Percentiles rank a stretch among this genome's conserved stretches.
Conservation (phyloP, 2,329 filamentous ascomycete species). For the Fusarium oligoseptatum region DNA sequence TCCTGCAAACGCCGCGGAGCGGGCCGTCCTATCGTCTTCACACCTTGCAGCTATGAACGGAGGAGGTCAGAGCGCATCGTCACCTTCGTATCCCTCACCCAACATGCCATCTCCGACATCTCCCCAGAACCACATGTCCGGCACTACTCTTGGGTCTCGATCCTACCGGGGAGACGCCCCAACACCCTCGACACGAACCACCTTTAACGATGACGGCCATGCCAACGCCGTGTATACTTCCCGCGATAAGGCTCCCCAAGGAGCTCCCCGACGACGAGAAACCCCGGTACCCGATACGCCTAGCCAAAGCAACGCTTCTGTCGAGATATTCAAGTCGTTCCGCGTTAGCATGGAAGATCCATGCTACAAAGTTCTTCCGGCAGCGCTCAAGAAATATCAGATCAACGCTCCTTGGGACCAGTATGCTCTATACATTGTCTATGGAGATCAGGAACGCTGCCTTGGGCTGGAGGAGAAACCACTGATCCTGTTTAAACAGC, state of each 20-base stretch:
- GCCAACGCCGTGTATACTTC: conserved; percentile 43
- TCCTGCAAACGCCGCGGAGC: conserved; percentile 75
- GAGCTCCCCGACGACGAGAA: conserved; percentile 69
- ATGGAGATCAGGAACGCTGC: conserved; percentile 97
- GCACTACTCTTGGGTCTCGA: conserved; percentile 71
- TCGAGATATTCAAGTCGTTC: conserved; percentile 99
- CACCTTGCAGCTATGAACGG: conserved; percentile 80
- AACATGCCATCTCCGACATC: conserved; percentile 79
- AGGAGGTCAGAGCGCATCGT: conserved; percentile 66
- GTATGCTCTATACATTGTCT: conserved; percentile 97
- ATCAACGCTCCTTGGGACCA: conserved; percentile 98
- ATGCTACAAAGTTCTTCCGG: conserved; percentile 95
- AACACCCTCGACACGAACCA: conserved; percentile 67
- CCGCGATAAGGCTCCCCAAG: conserved; percentile 48
- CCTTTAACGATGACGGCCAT: conserved; percentile 66
- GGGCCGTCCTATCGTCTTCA: conserved; percentile 75
- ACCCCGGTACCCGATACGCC: conserved; percentile 74
- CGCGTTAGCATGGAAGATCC: conserved; percentile 98
- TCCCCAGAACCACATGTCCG: conserved; percentile 67
- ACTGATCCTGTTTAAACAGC: conserved; percentile 94
- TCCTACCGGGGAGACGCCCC: conserved; percentile 71
- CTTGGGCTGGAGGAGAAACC: conserved; percentile 93
- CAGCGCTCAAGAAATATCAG: conserved; percentile 96
- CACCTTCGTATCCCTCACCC: conserved; percentile 70
- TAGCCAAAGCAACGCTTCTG: conserved; percentile 69